Conservation (phyloP, 495 filamentous ascomycete species). For the Annulohypoxylon nitens region DNA sequence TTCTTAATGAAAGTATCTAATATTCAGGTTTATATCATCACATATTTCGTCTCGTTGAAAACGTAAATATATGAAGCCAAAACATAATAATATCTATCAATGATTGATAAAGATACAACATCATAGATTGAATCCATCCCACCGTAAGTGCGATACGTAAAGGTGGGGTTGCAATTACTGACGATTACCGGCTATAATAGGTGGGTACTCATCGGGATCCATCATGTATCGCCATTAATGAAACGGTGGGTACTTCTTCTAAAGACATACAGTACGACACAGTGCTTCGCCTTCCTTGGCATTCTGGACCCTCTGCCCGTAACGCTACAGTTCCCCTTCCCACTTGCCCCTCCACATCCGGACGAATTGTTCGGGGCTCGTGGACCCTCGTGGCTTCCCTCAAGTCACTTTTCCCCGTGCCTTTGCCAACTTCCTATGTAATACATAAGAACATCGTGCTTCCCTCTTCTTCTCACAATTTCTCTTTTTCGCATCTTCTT, state of each 20-base stretch:
- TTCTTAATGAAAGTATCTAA: not conserved
- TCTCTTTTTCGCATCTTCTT: conserved; percentile 10
- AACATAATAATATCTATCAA: not conserved
- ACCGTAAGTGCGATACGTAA: conserved; percentile 22
- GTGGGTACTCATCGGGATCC: conserved; percentile 10
- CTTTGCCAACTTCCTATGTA: conserved; percentile 30
- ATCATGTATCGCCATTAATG: not conserved
- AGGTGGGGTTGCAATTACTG: conserved; percentile 24
- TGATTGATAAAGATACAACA: not conserved
- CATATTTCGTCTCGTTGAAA: too few species aligned
- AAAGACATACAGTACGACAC: conserved; percentile 34
- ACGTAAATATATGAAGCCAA: too few species aligned
- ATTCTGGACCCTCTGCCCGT: conserved; percentile 24
- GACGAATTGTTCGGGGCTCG: conserved; percentile 42
- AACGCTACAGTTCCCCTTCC: conserved; percentile 31
- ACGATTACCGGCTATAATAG: conserved; percentile 22
- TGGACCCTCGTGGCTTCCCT: conserved; percentile 42
- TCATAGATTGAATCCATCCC: not conserved
- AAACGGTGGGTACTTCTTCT: conserved; percentile 30
- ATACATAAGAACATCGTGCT: conserved; percentile 40
- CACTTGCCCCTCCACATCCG: conserved; percentile 40
- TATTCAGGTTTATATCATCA: not conserved
- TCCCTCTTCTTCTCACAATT: conserved; percentile 6
- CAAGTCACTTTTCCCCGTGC: conserved; percentile 17
- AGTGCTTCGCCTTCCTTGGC: conserved; percentile 29